These are phyloP conservation scores for Boletus bicolor DNA, from an alignment of 768 basidiomycete genomes.

Conservation along the genomic window DNA sequence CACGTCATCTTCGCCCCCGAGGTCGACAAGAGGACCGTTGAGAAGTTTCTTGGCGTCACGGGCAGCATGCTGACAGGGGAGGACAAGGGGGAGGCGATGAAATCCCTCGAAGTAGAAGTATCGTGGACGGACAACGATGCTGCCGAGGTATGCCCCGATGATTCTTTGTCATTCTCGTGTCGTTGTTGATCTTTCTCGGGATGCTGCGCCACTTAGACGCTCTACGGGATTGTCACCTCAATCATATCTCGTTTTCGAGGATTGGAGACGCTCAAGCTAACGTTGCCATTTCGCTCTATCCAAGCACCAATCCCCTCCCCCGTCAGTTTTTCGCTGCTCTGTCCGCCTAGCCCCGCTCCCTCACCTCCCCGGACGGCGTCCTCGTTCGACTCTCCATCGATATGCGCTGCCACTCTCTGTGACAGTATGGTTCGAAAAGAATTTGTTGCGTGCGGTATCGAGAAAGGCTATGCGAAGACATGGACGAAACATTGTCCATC, in stretches of 20 bases:
- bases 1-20: constrained; percentile 29
- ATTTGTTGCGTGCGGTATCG: constrained; percentile 27
- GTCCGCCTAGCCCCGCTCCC: neutral
- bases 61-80: constrained; percentile 21
- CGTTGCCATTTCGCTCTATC: constrained; percentile 31
- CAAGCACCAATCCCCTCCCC: constrained; percentile 16
- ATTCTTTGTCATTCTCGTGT: neutral
- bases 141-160: constrained; percentile 20
- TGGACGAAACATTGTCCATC: constrained; percentile 31
- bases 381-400: neutral
- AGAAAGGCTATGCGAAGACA: constrained; percentile 26
- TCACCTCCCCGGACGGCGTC: constrained; percentile 1
- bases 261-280: constrained; percentile 27
- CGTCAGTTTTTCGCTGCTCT: neutral
- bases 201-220: constrained; percentile 12
- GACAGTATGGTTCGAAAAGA: constrained; percentile 16
- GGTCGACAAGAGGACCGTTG: constrained; percentile 32
- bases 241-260: constrained; percentile 33
- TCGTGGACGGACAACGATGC: constrained; percentile 27
- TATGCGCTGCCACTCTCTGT: neutral
- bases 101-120: constrained; percentile 28
- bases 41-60: constrained; percentile 29
- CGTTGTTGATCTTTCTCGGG: neutral
- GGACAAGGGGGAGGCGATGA: constrained; percentile 11
- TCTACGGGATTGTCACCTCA: constrained; percentile 29